Conservation (phyloP, 345 rosid genomes). For the Hibiscus syriacus region DNA sequence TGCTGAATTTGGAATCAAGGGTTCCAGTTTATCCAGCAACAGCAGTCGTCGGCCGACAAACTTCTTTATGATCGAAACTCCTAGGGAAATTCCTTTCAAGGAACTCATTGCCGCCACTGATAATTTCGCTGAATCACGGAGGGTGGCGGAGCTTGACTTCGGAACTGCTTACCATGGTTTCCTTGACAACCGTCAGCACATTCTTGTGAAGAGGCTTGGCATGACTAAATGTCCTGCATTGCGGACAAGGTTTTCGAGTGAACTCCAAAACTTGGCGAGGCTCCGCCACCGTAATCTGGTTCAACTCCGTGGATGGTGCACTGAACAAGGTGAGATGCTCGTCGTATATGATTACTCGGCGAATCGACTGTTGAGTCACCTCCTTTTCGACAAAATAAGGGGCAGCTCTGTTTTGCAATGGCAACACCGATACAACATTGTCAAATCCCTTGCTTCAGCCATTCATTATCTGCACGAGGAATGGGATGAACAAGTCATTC, state of each 20-base stretch:
- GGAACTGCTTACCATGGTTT: conserved; percentile 89
- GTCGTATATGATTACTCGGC: conserved; percentile 78
- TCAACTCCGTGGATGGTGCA: conserved; percentile 96
- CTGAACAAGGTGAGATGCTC: conserved; percentile 96
- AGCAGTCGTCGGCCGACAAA: conserved; percentile 27
- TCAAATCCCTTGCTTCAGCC: conserved; percentile 75
- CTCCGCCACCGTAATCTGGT: conserved; percentile 84
- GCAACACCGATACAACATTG: conserved; percentile 57
- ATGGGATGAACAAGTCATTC: conserved; percentile 94
- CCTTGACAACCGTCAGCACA: conserved; percentile 47
- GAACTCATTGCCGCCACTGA: conserved; percentile 71
- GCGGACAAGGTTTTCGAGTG: conserved; percentile 54
- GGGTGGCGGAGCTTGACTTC: conserved; percentile 94
- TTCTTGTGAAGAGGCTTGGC: conserved; percentile 88
- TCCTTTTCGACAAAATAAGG: conserved; percentile 44
- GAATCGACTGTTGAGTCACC: conserved; percentile 62
- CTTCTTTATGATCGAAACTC: conserved; percentile 67
- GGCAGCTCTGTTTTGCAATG: conserved; percentile 43
- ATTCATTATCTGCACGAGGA: conserved; percentile 89
- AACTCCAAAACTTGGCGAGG: conserved; percentile 70
- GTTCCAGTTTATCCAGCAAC: conserved; percentile 19
- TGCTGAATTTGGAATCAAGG: conserved; percentile 40
- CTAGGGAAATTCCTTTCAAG: conserved; percentile 77
- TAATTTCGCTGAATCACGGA: conserved; percentile 56
- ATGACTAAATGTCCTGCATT: conserved; percentile 91